phyloP scores from a whole-genome alignment of 306 rosid genomes.

The Quercus dentata region DNA sequence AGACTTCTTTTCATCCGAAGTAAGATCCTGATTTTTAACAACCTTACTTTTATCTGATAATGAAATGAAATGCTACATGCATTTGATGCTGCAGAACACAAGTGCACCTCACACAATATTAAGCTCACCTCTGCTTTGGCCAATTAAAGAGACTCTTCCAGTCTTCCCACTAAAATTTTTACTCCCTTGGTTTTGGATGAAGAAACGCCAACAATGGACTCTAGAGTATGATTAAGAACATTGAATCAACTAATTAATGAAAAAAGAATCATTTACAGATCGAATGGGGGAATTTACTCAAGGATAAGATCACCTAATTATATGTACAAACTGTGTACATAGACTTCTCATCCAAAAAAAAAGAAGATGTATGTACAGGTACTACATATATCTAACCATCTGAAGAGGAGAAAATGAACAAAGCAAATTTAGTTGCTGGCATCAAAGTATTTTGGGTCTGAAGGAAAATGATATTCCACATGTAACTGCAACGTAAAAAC shows the following conservation, averaged over 20 bases:
- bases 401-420: not conserved
- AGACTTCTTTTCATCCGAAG: too few species aligned
- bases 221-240: not conserved
- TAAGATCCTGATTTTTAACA: too few species aligned
- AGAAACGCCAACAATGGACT: not conserved
- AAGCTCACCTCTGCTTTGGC: not conserved
- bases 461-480: conserved; percentile 75
- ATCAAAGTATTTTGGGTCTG: conserved; percentile 73
- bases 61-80: too few species aligned
- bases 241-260: conserved; percentile 8
- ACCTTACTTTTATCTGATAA: too few species aligned
- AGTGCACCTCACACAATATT: not conserved
- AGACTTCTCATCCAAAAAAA: not conserved
- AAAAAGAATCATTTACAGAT: conserved; percentile 17
- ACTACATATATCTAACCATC: conserved; percentile 13
- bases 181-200: not conserved
- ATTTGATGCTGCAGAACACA: too few species aligned
- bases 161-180: not conserved
- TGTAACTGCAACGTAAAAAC: conserved; percentile 49
- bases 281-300: conserved; percentile 23
- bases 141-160: not conserved
- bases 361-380: conserved; percentile 36
- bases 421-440: conserved; percentile 36
- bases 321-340: not conserved
- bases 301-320: not conserved